Conservation (phyloP, 768 basidiomycete species). For the Psilocybe sp. region DNA sequence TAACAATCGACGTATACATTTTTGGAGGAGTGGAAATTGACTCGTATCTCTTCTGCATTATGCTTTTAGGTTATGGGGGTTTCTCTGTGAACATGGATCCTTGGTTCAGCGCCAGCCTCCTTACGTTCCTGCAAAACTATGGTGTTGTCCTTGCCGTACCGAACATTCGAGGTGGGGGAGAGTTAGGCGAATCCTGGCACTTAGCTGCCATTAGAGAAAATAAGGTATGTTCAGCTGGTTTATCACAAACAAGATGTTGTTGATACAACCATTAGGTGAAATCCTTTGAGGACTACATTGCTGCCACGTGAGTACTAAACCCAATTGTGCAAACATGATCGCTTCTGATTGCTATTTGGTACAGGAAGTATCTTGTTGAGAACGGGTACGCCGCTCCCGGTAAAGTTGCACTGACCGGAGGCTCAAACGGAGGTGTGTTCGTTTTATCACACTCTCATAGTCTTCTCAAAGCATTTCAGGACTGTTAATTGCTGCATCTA, state of each 20-base stretch:
- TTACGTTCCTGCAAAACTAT: slow-evolving; percentile 74
- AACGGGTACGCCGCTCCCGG: slow-evolving; percentile 66
- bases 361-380: slow-evolving; percentile 68
- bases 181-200: slow-evolving; percentile 89
- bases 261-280: slow-evolving; percentile 44
- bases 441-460: not conserved
- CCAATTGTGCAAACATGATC: not conserved
- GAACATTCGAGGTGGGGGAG: slow-evolving; percentile 66
- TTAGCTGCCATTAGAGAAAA: slow-evolving; percentile 64
- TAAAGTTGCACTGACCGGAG: slow-evolving; percentile 77
- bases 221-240: slow-evolving; percentile 45
- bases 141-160: slow-evolving; percentile 61
- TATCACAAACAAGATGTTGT: slow-evolving; percentile 4
- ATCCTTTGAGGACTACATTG: slow-evolving; percentile 81
- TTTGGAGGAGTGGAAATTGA: not conserved
- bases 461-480: slow-evolving; percentile 35
- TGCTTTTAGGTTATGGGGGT: slow-evolving; percentile 68
- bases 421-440: slow-evolving; percentile 71
- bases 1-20: slow-evolving; percentile 17
- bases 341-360: slow-evolving; percentile 1
- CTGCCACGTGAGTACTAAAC: slow-evolving; percentile 53
- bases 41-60: not conserved
- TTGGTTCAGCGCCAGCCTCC: slow-evolving; percentile 65
- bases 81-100: slow-evolving; percentile 72
- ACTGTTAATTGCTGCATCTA: slow-evolving; percentile 79